phyloP scores from a whole-genome alignment of 192 early-diverging fungal genomes.

The Umbelopsis ramanniana region DNA sequence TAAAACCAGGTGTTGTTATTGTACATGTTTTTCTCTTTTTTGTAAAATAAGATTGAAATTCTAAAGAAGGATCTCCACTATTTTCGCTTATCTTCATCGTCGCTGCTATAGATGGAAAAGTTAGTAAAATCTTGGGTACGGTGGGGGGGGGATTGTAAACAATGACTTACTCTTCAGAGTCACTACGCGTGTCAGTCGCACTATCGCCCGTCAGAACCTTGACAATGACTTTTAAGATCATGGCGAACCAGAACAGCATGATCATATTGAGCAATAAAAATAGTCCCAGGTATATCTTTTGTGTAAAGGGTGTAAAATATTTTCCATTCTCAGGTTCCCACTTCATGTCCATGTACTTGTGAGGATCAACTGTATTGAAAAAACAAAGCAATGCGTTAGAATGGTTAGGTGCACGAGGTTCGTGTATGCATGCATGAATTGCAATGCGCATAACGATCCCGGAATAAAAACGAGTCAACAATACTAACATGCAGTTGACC shows the following conservation, averaged over 20 bases:
- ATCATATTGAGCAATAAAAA: conserved; percentile 68
- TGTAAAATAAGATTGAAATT: not conserved
- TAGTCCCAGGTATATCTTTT: conserved; percentile 59
- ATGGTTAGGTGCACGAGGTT: not conserved
- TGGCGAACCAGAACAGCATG: conserved; percentile 77
- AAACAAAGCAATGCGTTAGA: not conserved
- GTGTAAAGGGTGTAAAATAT: conserved; percentile 52
- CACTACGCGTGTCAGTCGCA: conserved; percentile 75
- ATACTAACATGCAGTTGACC: conserved; percentile 51
- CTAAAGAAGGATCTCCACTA: not conserved
- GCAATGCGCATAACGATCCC: not conserved
- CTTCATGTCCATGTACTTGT: conserved; percentile 55
- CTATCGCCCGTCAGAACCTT: conserved; percentile 65
- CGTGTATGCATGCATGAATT: not conserved
- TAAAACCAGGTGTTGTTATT: not conserved
- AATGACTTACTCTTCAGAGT: conserved; percentile 43
- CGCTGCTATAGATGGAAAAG: not conserved
- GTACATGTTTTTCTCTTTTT: not conserved
- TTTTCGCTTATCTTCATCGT: conserved; percentile 1
- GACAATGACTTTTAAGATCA: conserved; percentile 70
- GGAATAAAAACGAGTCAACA: no score
- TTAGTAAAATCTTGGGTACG: not conserved
- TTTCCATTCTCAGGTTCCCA: conserved; percentile 62
- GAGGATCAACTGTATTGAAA: conserved; percentile 37
- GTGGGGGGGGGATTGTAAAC: not conserved